Conservation (phyloP, 129 eudicot genomes). For the Saposhnikovia divaricata region DNA sequence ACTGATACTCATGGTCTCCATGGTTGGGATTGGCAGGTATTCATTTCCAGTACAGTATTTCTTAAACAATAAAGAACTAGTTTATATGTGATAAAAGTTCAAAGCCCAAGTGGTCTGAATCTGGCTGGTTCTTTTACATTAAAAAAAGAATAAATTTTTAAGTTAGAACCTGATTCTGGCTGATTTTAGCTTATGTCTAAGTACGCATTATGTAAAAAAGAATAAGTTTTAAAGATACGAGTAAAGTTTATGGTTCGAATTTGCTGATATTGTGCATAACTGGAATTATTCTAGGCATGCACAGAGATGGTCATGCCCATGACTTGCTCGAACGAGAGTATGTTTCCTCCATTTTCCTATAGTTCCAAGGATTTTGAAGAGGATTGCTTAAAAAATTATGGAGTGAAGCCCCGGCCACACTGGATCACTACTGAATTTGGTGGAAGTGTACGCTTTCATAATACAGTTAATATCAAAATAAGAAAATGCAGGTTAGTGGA, state of each 20-base stretch:
- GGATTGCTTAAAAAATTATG: slow-evolving; percentile 22
- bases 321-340: slow-evolving; percentile 38
- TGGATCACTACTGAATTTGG: slow-evolving; percentile 56
- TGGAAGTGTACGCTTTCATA: slow-evolving; percentile 22
- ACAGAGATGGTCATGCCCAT: slow-evolving; percentile 58
- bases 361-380: slow-evolving; percentile 30
- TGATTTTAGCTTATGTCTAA: neutral
- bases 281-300: slow-evolving; percentile 29
- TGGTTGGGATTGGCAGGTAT: slow-evolving; percentile 60
- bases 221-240: neutral
- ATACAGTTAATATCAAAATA: neutral
- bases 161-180: neutral
- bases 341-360: slow-evolving; percentile 45
- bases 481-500: neutral
- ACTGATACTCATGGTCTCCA: slow-evolving; percentile 40
- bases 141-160: too few relatives aligned
- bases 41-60: neutral
- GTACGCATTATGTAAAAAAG: neutral
- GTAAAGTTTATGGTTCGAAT: neutral
- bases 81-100: neutral
- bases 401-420: slow-evolving; percentile 38
- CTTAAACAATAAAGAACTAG: neutral
- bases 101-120: neutral
- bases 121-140: neutral
- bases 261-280: neutral